Evolutionary conservation across 306 rosid genomes (phyloP).

Genomic region (Cicer chorassanicum): DNA sequence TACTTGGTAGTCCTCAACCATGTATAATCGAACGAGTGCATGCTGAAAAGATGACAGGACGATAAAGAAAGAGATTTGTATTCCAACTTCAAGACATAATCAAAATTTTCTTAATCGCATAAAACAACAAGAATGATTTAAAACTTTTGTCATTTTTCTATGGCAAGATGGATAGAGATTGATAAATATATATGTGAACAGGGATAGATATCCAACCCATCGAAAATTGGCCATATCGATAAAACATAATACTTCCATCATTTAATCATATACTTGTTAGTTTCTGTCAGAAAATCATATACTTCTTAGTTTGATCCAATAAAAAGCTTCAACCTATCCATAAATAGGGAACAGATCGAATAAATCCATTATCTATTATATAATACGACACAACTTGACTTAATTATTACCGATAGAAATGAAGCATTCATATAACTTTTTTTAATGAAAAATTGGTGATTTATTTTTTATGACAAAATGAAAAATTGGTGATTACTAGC

Average conservation of each 20-base stretch:
- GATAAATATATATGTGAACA: background rate
- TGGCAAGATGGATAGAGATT: background rate
- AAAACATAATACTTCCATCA: conserved; percentile 12
- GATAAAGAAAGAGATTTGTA: no score
- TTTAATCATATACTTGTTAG: background rate
- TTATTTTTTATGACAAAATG: no score
- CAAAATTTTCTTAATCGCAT: background rate
- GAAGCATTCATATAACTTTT: background rate
- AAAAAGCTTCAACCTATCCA: background rate
- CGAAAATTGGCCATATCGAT: conserved; percentile 5
- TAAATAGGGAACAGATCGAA: background rate
- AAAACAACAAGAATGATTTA: background rate
- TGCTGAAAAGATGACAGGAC: no score
- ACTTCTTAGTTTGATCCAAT: no score
- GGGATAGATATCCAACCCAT: background rate
- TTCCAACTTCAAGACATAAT: background rate
- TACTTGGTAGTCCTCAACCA: no score
- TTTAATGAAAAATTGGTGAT: no score
- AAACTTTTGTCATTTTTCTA: background rate
- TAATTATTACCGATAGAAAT: background rate
- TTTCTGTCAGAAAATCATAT: no score
- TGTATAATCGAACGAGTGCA: no score
- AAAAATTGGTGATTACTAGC: no score
- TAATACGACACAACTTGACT: no score
- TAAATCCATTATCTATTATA: no score